Base-by-base conservation (phyloP, 2,329 filamentous ascomycete genomes). In the Nemania diffusa region DNA sequence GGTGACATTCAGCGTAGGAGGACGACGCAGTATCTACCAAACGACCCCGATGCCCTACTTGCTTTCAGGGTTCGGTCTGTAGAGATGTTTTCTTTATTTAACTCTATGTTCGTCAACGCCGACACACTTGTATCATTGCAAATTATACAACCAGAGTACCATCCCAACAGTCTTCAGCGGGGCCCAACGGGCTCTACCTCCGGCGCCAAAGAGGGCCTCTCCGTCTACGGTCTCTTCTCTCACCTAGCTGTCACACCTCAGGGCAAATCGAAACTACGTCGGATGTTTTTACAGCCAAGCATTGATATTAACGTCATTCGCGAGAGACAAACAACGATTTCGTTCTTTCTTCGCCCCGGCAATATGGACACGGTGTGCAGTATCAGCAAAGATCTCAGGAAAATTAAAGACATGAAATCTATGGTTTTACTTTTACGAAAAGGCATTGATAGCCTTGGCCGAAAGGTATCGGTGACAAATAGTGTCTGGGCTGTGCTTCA, bases 121-220 rank as follows among this genome's bases (percentile, higher is more conserved):
- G 93, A 97, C 75, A 92, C 94, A 0, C 81, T 98, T 48, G 80
- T 88, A 15, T 94, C 94, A 1, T 85, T 99, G 8, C 95, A 97
- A 73, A 92, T 99, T 29, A 84, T 97, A 27, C 90, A 91, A 62
- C 89, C 91, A 1, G 94, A 97, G 77, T 88, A 88, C 11, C 93
- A 97, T 77, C 94, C 93, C 4, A 94, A 93, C 74, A 90, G 87
- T 55, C 91, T 95, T 69, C 92, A 90, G 72, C 90, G 91, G 79
- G 92, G 91, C 0, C 88, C 89, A 2, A 86, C 84, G 6, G 87
- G 83, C 70, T 83, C 84, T 32, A 85, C 83, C 27, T 88, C 86
- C 1, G 90, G 87, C 22, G 86, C 87, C 0, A 97, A 95, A 77
- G 94, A 97, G 80, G 91, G 89, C 17, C 84, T 96, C 1, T 98